phyloP scores from a whole-genome alignment of 2,329 filamentous ascomycete species.

The Fusarium keratoplasticum region DNA sequence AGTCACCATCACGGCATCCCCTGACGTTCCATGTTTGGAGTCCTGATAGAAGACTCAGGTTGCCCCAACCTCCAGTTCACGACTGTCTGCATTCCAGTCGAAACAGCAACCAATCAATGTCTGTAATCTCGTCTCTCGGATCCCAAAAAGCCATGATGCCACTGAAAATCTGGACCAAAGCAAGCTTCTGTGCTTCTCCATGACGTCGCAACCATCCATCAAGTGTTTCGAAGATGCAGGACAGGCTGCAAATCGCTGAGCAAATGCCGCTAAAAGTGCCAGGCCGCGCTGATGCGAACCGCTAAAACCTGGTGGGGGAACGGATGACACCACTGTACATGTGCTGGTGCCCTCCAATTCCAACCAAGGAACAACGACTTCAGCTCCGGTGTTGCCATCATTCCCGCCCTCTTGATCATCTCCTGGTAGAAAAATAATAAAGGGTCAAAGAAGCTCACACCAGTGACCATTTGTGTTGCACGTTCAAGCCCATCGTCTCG shows the following conservation, averaged over 20 bases:
- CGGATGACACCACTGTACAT: conserved; percentile 38
- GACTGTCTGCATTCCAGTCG: neutral
- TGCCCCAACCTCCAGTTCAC: neutral
- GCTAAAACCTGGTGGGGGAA: conserved; percentile 29
- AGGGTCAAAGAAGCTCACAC: conserved; percentile 25
- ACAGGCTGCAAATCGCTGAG: conserved; percentile 24
- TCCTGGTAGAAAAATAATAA: conserved; percentile 8
- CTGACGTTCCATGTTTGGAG: conserved; percentile 35
- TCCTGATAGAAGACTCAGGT: neutral
- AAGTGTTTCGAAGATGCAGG: conserved; percentile 35
- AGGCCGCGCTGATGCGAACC: conserved; percentile 12
- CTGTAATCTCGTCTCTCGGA: conserved; percentile 12
- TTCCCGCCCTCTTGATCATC: neutral
- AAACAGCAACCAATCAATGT: conserved; percentile 18
- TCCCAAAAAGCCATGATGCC: neutral
- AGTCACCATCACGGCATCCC: conserved; percentile 8
- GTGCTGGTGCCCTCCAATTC: conserved; percentile 26
- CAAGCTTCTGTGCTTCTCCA: conserved; percentile 37
- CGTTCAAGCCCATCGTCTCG: conserved; percentile 28
- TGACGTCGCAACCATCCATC: conserved; percentile 39
- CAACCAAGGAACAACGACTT: conserved; percentile 27
- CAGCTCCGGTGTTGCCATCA: conserved; percentile 4
- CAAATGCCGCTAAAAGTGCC: conserved; percentile 12
- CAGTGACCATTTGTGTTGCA: conserved; percentile 1
- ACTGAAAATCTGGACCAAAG: conserved; percentile 29